Evolutionary conservation across 2,329 filamentous ascomycete genomes (phyloP).

Genomic region (Mycogone perniciosa): DNA sequence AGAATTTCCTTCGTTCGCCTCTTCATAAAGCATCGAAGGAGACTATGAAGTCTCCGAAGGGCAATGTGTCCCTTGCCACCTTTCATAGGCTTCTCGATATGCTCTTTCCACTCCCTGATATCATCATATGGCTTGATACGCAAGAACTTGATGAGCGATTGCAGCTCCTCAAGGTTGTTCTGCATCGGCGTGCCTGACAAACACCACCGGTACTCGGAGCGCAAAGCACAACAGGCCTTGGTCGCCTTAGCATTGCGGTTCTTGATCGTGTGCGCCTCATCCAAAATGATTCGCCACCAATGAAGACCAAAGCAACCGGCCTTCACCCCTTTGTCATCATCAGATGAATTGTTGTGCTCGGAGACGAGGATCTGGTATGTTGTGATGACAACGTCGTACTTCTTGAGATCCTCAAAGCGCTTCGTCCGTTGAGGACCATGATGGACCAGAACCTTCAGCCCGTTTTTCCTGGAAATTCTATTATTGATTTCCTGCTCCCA

Average conservation of each 20-base stretch:
- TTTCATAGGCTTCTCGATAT: constrained; percentile 86
- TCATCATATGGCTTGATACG: constrained; percentile 89
- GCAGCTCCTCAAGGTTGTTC: constrained; percentile 94
- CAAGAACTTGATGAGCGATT: constrained; percentile 87
- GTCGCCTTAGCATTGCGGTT: constrained; percentile 95
- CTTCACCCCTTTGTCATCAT: constrained; percentile 55
- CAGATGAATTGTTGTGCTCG: constrained; percentile 68
- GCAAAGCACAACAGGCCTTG: constrained; percentile 80
- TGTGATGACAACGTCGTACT: constrained; percentile 92
- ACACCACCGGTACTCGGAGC: constrained; percentile 90
- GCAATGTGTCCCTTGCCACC: constrained; percentile 83
- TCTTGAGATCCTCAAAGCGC: constrained; percentile 64
- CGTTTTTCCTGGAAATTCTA: constrained; percentile 64
- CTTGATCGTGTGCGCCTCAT: constrained; percentile 98
- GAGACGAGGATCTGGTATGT: constrained; percentile 95
- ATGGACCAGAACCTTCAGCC: constrained; percentile 78
- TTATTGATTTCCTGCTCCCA: constrained; percentile 92
- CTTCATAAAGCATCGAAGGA: constrained; percentile 95
- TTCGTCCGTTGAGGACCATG: constrained; percentile 85
- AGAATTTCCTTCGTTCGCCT: constrained; percentile 96
- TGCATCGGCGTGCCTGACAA: constrained; percentile 96
- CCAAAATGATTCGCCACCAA: constrained; percentile 93
- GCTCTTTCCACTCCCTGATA: constrained; percentile 78
- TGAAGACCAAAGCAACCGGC: constrained; percentile 83
- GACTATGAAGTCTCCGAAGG: constrained; percentile 75